Base-by-base conservation (phyloP, 2,329 filamentous ascomycete genomes). In the Lasiodiplodia gonubiensis region DNA sequence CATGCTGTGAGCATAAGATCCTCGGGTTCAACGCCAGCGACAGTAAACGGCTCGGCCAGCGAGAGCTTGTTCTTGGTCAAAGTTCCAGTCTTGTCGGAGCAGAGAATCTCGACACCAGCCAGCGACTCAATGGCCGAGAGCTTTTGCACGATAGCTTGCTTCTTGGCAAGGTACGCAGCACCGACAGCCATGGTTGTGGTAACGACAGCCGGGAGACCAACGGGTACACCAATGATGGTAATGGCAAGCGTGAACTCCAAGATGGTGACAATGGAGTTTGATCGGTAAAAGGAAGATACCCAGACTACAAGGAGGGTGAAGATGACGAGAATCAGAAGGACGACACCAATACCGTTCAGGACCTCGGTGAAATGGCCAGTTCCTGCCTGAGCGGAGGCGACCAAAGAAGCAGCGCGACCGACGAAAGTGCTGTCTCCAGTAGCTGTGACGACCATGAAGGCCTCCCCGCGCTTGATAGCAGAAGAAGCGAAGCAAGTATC, bases 131-230 rank as follows among this genome's bases (percentile, higher is more conserved):
- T 97, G 71, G 93, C 93, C 39, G 90, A 93, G 64, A 97, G 89
- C 85, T 94, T 96, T 84, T 96, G 93, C 72, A 97, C 93, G 72
- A 97, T 96, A 66, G 93, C 93, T 84, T 94, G 89, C 86, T 94
- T 94, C 86, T 93, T 94, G 75, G 93, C 93, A 68, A 97, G 88
- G 81, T 95, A 95, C 70, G 92, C 91, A 71, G 93, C 93, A 83
- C 93, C 93, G 79, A 97, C 93, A 78, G 93, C 93, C 92, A 97
- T 95, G 77, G 93, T 97, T 74, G 93, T 97, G 74, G 93, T 97
- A 69, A 96, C 92, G 83, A 97, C 93, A 73, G 92, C 93, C 69
- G 93, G 93, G 71, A 97, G 92, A 89, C 93, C 93, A 81, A 97
- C 93, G 66, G 93, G 93, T 30, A 97, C 93, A 86, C 93, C 93